Percentiles rank a stretch among this genome's conserved stretches.
phyloP scores from a whole-genome alignment of 2,329 filamentous ascomycete genomes.

The Penicillium sp. region DNA sequence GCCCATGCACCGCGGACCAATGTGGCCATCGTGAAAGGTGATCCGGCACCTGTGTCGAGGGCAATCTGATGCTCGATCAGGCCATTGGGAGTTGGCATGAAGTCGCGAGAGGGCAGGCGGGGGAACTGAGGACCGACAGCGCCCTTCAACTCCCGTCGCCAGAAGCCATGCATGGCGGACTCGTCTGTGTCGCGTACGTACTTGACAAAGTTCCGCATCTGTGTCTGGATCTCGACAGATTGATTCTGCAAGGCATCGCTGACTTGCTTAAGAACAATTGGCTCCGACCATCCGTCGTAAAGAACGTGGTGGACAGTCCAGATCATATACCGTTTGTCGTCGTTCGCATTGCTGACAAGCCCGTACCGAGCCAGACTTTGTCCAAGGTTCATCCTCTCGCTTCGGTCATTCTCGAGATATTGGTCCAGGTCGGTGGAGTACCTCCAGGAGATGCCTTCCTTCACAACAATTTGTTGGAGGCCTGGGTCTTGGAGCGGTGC shows the following conservation, averaged over 20 bases:
- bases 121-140: slow-evolving; percentile 52
- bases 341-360: slow-evolving; percentile 26
- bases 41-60: slow-evolving; percentile 23
- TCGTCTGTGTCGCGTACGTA: slow-evolving; percentile 46
- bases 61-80: slow-evolving; percentile 45
- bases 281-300: slow-evolving; percentile 51
- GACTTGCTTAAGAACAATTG: slow-evolving; percentile 37
- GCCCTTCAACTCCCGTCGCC: slow-evolving; percentile 47
- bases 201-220: slow-evolving; percentile 51
- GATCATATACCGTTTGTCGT: slow-evolving; percentile 41
- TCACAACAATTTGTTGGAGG: slow-evolving; percentile 38
- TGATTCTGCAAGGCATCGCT: slow-evolving; percentile 25
- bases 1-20: slow-evolving; percentile 51
- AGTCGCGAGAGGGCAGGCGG: slow-evolving; percentile 47
- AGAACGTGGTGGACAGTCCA: slow-evolving; percentile 53
- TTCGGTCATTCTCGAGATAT: slow-evolving; percentile 28
- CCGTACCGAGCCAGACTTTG: slow-evolving; percentile 37
- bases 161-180: slow-evolving; percentile 44
- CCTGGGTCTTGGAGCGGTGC: slow-evolving; percentile 35
- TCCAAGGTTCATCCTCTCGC: slow-evolving; percentile 34
- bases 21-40: slow-evolving; percentile 45
- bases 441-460: slow-evolving; percentile 33
- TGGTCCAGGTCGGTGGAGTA: slow-evolving; percentile 20
- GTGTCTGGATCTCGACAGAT: slow-evolving; percentile 15
- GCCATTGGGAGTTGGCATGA: slow-evolving; percentile 44